Evolutionary conservation across 2,329 filamentous ascomycete genomes (phyloP).

Genomic region (Fusarium hainanense): DNA sequence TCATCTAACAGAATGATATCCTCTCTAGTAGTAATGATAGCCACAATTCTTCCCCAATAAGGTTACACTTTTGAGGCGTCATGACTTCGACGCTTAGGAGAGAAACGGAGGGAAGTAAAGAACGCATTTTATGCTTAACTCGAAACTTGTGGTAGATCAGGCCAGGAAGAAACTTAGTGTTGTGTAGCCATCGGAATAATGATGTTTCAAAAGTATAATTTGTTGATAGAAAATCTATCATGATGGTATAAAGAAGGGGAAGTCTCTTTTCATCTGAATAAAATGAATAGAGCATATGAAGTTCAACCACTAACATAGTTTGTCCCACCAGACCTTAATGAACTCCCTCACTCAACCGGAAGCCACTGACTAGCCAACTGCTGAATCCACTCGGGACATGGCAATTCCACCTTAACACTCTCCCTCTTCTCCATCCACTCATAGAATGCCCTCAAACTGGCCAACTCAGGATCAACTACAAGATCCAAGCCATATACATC

Average conservation of each 20-base stretch:
- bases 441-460: slow-evolving; percentile 19
- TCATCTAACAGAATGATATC: rapidly evolving
- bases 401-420: slow-evolving; percentile 13
- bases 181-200: neutral
- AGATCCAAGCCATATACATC: slow-evolving; percentile 23
- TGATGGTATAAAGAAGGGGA: neutral
- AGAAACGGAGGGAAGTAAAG: neutral
- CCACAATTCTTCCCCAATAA: neutral
- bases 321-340: neutral
- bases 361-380: slow-evolving; percentile 29
- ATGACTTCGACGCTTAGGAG: neutral
- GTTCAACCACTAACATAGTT: neutral
- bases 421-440: slow-evolving; percentile 15
- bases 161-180: neutral
- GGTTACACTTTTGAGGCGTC: neutral
- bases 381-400: slow-evolving; percentile 18
- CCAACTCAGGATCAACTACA: slow-evolving; percentile 1
- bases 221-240: neutral
- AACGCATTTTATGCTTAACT: neutral
- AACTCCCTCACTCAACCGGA: slow-evolving; percentile 5
- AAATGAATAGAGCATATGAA: neutral
- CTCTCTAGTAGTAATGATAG: rapidly evolving
- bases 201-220: neutral
- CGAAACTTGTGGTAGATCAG: rapidly evolving
- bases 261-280: neutral